Evolutionary conservation across 441 rosid species (phyloP).

Genomic region (Bocquillonia castaneifolia): DNA sequence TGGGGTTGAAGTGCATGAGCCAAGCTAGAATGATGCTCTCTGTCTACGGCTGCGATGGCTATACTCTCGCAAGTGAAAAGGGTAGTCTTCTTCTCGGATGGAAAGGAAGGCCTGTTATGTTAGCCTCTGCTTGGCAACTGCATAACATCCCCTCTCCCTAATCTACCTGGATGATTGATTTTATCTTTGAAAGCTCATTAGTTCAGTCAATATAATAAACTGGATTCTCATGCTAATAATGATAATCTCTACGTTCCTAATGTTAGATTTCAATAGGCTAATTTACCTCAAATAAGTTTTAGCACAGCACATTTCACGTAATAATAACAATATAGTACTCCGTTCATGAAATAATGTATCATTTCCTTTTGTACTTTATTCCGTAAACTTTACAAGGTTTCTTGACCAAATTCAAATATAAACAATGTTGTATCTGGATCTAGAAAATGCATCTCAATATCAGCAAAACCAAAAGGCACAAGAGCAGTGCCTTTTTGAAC

Average conservation of each 20-base stretch:
- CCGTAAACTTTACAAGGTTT: neutral
- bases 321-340: too few relatives aligned
- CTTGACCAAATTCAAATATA: too few relatives aligned
- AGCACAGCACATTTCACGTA: too few relatives aligned
- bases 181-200: neutral
- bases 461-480: neutral
- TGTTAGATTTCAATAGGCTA: too few relatives aligned
- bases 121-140: constrained; percentile 66
- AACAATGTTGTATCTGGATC: neutral
- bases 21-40: constrained; percentile 61
- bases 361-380: too few relatives aligned
- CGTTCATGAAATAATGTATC: too few relatives aligned
- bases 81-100: constrained; percentile 61
- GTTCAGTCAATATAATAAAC: neutral
- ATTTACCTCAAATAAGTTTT: too few relatives aligned
- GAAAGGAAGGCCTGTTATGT: constrained; percentile 68
- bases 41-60: constrained; percentile 58
- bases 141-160: constrained; percentile 25
- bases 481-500: neutral
- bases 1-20: constrained; percentile 49
- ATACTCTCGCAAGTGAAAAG: constrained; percentile 45
- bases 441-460: neutral
- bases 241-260: constrained; percentile 3
- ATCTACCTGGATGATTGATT: neutral
- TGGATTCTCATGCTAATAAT: constrained; percentile 4